Base-by-base conservation (phyloP, 192 early-diverging fungal species). In the Spizellomyces sp. region DNA sequence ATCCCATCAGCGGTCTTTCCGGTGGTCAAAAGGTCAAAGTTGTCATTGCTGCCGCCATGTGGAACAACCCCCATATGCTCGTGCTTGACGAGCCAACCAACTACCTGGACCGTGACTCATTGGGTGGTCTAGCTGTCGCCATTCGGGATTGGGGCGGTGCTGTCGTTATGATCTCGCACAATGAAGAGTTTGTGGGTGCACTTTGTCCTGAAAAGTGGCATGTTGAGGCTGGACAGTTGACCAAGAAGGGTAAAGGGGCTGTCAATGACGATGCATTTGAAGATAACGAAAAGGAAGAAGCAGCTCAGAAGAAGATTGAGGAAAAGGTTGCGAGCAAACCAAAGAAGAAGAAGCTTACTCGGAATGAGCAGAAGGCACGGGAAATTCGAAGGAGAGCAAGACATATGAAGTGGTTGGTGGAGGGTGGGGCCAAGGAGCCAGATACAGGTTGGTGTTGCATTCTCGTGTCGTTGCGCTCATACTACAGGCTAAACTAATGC, bases 21-120 rank as follows among this genome's bases (percentile, higher is more conserved):
- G 90, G 90, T 78, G 90, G 90, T 66, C 92, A 93, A 77, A 93
- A 93, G 79, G 92, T 94, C 77, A 93, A 93, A 80, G 88, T 94
- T 47, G 92, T 94, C 45, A 84, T 94, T 76, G 91, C 86, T 58
- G 91, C 89, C 69, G 91, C 92, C 58, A 85, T 94, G 84, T 93
- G 92, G 91, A 89, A 90, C 76, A 86, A 89, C 75, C 95, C 95
- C 60, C 94, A 96, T 78, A 85, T 89, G 81, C 77, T 90, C 57
- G 84, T 91, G 0, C 74, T 91, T 50, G 87, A 88, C 78, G 74
- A 88, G 77, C 79, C 86, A 55, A 86, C 89, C 77, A 79, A 91
- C 80, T 91, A 82, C 79, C 79, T 92, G 80, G 89, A 91, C 76
- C 81, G 89, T 54, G 91, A 92, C 66, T 81, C 88, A 21, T 78